Evolutionary conservation across 768 basidiomycete genomes (phyloP).

Genomic region (Psilocybe subaeruginosa): DNA sequence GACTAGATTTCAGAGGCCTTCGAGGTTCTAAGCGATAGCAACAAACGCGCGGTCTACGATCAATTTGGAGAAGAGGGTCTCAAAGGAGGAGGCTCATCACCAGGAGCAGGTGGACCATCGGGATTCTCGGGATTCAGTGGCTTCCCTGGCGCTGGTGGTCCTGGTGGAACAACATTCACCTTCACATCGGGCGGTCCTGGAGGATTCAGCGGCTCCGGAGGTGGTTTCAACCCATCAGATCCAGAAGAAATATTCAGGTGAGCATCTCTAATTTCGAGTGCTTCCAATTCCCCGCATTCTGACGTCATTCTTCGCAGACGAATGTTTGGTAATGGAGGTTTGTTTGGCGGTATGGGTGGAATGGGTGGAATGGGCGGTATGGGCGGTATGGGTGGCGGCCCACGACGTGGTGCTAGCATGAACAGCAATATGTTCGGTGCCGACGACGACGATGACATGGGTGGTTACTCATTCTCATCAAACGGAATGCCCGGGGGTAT

Average conservation of each 20-base stretch:
- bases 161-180: slow-evolving; percentile 52
- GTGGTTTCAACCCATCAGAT: slow-evolving; percentile 72
- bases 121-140: slow-evolving; percentile 45
- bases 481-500: slow-evolving; percentile 21
- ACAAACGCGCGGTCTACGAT: slow-evolving; percentile 87
- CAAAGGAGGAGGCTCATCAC: slow-evolving; percentile 65
- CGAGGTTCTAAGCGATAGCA: slow-evolving; percentile 88
- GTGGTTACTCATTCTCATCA: not conserved
- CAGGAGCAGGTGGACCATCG: slow-evolving; percentile 52
- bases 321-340: slow-evolving; percentile 49
- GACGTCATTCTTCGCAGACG: slow-evolving; percentile 40
- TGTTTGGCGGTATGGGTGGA: slow-evolving; percentile 33
- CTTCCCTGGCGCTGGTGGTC: slow-evolving; percentile 42
- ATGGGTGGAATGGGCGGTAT: slow-evolving; percentile 44
- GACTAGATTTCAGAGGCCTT: slow-evolving; percentile 90
- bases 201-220: slow-evolving; percentile 36
- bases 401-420: not conserved
- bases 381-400: slow-evolving; percentile 23
- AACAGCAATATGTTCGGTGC: slow-evolving; percentile 33
- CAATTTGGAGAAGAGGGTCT: slow-evolving; percentile 96
- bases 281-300: not conserved
- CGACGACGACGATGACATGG: slow-evolving; percentile 20
- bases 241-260: slow-evolving; percentile 90
- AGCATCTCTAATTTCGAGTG: slow-evolving; percentile 31
- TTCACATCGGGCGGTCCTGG: slow-evolving; percentile 57